Percentiles rank a stretch among this genome's conserved stretches.
Evolutionary conservation across 495 filamentous ascomycete species (phyloP).

Genomic region (Evernia prunastri): DNA sequence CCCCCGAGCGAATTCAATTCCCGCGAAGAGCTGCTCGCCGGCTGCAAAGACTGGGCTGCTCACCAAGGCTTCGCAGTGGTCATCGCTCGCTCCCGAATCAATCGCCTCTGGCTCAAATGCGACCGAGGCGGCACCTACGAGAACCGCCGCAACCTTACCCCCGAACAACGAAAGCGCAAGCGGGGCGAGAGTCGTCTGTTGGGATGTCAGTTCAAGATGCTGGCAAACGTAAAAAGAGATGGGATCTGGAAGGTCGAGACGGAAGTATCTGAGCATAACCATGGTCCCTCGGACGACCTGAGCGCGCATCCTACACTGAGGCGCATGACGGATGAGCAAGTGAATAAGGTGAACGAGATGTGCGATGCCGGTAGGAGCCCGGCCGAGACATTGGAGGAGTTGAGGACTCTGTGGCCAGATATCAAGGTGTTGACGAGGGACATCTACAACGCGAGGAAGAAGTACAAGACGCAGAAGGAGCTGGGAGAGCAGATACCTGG

Average conservation of each 20-base stretch:
- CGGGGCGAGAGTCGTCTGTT: constrained; percentile 28
- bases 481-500: constrained; percentile 13
- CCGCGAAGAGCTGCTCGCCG: constrained; percentile 25
- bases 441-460: constrained; percentile 31
- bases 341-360: constrained; percentile 26
- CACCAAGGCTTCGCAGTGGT: constrained; percentile 29
- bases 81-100: constrained; percentile 28
- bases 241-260: constrained; percentile 26
- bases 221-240: constrained; percentile 23
- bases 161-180: constrained; percentile 29
- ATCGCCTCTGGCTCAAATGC: constrained; percentile 31
- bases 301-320: constrained; percentile 26
- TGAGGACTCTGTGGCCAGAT: constrained; percentile 24
- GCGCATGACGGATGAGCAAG: constrained; percentile 25
- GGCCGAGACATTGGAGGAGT: constrained; percentile 25
- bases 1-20: constrained; percentile 22
- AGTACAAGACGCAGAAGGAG: constrained; percentile 26
- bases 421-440: constrained; percentile 29
- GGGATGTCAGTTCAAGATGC: constrained; percentile 28
- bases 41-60: constrained; percentile 27
- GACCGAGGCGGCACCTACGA: constrained; percentile 28
- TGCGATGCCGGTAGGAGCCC: constrained; percentile 28
- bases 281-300: constrained; percentile 27
- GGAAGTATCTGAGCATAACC: constrained; percentile 25
- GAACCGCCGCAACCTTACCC: constrained; percentile 27